A percentile compares a stretch with the other conserved stretches of the same genome.
Evolutionary conservation across 1,284 basidiomycete genomes (phyloP).

Genomic region (Agaricales sp.): DNA sequence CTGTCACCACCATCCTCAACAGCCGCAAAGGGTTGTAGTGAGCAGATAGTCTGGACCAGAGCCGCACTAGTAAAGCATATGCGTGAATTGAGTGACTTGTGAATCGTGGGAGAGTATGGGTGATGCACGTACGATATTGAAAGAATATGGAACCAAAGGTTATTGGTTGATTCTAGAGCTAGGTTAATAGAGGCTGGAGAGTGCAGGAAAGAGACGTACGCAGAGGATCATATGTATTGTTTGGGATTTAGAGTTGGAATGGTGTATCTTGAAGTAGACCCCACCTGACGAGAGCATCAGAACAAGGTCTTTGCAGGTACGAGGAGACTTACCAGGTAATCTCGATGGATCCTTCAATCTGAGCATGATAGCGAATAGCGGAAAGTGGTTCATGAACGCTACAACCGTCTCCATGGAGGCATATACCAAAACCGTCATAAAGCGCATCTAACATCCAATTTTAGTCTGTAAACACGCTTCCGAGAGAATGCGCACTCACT

Average conservation of each 20-base stretch:
- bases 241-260: too few species aligned
- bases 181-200: not conserved
- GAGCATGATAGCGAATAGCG: constrained; percentile 82
- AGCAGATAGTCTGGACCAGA: constrained; percentile 32
- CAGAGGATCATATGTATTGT: not conserved
- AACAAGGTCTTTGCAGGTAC: not conserved
- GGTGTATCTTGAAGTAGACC: not conserved
- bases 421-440: constrained; percentile 49
- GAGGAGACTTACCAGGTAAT: constrained; percentile 52
- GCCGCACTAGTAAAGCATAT: constrained; percentile 21
- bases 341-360: constrained; percentile 80
- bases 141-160: constrained; percentile 33
- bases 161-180: constrained; percentile 30
- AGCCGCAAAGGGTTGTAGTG: constrained; percentile 41
- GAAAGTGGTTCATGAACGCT: constrained; percentile 83
- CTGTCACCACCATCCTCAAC: constrained; percentile 11
- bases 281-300: not conserved
- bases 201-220: not conserved
- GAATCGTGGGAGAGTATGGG: constrained; percentile 3
- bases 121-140: constrained; percentile 30
- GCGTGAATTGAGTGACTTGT: constrained; percentile 1
- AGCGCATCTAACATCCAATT: constrained; percentile 37
- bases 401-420: constrained; percentile 54
- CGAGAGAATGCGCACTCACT: constrained; percentile 30
- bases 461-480: constrained; percentile 6